These are phyloP conservation scores for Papiliotrema nemorosa DNA, from an alignment of 1,284 basidiomycete species.

Conservation along the genomic window DNA sequence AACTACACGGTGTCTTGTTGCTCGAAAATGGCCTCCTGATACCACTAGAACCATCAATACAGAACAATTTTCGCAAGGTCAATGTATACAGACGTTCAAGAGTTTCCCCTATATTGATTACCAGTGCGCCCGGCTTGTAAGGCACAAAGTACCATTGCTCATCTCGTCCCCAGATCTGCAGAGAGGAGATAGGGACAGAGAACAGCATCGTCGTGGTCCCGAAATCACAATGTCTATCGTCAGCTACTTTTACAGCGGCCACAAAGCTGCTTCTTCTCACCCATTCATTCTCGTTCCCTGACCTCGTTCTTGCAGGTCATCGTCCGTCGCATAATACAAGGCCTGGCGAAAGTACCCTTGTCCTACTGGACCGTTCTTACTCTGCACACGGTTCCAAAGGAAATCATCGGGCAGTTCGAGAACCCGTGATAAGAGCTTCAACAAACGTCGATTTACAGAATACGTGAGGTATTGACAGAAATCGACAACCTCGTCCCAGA, in stretches of 20 bases:
- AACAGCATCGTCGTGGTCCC: conserved; percentile 19
- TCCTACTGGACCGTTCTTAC: conserved; percentile 9
- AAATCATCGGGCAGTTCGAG: conserved; percentile 8
- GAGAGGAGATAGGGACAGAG: conserved; percentile 46
- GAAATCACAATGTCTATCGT: conserved; percentile 5
- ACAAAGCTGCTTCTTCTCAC: conserved; percentile 2
- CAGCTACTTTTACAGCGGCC: not conserved
- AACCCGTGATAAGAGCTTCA: conserved; percentile 9
- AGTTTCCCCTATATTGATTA: conserved; percentile 25
- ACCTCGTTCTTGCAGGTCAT: conserved; percentile 2
- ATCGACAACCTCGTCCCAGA: too few species aligned
- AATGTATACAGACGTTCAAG: conserved; percentile 18
- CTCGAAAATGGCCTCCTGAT: not conserved
- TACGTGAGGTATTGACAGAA: too few species aligned
- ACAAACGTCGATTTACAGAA: conserved; percentile 2
- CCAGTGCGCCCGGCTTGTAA: conserved; percentile 28
- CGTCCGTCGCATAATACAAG: conserved; percentile 12
- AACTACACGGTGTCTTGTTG: not conserved
- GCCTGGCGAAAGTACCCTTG: conserved; percentile 17
- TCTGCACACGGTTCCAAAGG: conserved; percentile 6
- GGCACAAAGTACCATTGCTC: conserved; percentile 47
- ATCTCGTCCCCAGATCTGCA: conserved; percentile 47
- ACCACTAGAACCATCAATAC: conserved; percentile 18
- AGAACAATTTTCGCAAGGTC: conserved; percentile 14
- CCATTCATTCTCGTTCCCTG: conserved; percentile 11